phyloP scores from a whole-genome alignment of 2,329 filamentous ascomycete genomes.

The Calonectria leucothoes region DNA sequence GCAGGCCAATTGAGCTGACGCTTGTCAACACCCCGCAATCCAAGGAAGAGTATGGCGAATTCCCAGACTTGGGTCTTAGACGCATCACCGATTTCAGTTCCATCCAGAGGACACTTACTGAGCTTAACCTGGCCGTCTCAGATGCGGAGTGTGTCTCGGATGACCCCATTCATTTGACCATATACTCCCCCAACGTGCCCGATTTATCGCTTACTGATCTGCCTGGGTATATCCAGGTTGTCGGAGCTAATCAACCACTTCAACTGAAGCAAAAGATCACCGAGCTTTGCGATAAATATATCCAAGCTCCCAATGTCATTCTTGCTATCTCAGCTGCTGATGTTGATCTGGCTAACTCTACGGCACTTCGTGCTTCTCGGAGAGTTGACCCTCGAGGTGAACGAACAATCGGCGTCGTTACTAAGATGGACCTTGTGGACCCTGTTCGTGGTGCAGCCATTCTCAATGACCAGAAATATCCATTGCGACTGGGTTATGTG shows the following conservation, averaged over 20 bases:
- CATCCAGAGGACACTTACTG: conserved; percentile 93
- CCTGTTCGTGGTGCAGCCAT: conserved; percentile 81
- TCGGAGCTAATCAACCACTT: conserved; percentile 87
- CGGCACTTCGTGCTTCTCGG: conserved; percentile 87
- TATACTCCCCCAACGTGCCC: conserved; percentile 94
- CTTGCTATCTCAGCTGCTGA: conserved; percentile 97
- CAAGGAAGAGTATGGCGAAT: conserved; percentile 92
- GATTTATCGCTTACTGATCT: conserved; percentile 96
- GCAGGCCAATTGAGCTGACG: conserved; percentile 94
- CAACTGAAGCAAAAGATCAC: conserved; percentile 96
- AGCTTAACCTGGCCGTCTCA: conserved; percentile 93
- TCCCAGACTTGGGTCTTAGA: conserved; percentile 88
- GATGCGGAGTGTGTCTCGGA: conserved; percentile 93
- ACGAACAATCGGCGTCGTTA: conserved; percentile 97
- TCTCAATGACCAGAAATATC: conserved; percentile 90
- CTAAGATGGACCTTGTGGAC: conserved; percentile 98
- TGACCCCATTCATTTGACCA: conserved; percentile 94
- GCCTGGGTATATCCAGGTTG: conserved; percentile 97
- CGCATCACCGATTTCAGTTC: conserved; percentile 92
- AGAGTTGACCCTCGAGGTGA: conserved; percentile 95
- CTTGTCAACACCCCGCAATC: conserved; percentile 94
- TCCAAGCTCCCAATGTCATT: conserved; percentile 95
- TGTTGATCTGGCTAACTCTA: conserved; percentile 96
- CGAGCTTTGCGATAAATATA: conserved; percentile 98
- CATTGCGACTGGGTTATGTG: conserved; percentile 93